phyloP scores from a whole-genome alignment of 192 early-diverging fungal genomes.

The Neocallimastix lanati region DNA sequence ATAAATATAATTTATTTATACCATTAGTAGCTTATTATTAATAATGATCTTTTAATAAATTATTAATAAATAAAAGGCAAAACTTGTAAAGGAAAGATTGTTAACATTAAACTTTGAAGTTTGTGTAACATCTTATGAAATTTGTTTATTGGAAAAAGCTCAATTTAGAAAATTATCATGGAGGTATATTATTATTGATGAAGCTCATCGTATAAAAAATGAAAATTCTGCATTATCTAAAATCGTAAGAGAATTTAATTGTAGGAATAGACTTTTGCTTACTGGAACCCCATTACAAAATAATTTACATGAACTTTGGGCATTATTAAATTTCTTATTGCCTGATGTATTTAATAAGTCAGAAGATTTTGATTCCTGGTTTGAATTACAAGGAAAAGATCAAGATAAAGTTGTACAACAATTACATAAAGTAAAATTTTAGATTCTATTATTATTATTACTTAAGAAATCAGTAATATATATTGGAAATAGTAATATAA shows the following conservation, averaged over 20 bases:
- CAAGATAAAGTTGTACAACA: conserved; percentile 55
- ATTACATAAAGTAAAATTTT: conserved; percentile 37
- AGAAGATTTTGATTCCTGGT: conserved; percentile 92
- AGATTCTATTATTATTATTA: too few relatives aligned
- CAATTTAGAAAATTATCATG: conserved; percentile 59
- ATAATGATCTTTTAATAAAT: too few relatives aligned
- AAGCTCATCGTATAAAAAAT: conserved; percentile 69
- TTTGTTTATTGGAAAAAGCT: conserved; percentile 77
- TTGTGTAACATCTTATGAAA: conserved; percentile 92
- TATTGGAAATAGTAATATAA: too few relatives aligned
- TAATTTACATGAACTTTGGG: conserved; percentile 97
- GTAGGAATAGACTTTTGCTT: conserved; percentile 52
- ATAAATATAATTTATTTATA: too few relatives aligned
- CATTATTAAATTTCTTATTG: conserved; percentile 86
- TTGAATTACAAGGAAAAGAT: conserved; percentile 53
- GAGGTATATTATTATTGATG: conserved; percentile 64
- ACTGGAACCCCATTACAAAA: conserved; percentile 26
- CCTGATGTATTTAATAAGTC: conserved; percentile 91
- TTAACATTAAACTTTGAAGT: conserved; percentile 59
- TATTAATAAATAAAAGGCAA: neutral
- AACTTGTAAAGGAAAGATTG: conserved; percentile 16
- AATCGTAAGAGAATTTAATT: conserved; percentile 78
- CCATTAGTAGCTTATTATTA: too few relatives aligned
- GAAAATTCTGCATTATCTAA: conserved; percentile 90
- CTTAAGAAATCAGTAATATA: too few relatives aligned